Evolutionary conservation across 2,329 filamentous ascomycete genomes (phyloP).

Genomic region (Aspergillus novofumigatus): DNA sequence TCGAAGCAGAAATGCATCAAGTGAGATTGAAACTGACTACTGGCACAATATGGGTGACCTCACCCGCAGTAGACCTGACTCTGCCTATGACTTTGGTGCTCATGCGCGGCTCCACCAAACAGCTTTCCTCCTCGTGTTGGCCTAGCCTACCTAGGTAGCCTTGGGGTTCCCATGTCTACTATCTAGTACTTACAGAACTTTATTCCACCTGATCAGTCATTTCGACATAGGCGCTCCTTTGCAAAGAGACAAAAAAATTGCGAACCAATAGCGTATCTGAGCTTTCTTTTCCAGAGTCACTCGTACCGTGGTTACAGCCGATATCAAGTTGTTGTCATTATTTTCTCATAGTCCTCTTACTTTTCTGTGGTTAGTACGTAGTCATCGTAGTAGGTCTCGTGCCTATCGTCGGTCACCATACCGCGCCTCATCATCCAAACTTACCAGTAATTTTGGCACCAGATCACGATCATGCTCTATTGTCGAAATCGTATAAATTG

Average conservation of each 20-base stretch:
- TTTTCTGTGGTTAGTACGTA: neutral
- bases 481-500: neutral
- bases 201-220: neutral
- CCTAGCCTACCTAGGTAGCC: too few species aligned
- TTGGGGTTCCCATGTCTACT: too few species aligned
- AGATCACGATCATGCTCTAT: neutral
- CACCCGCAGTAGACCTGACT: neutral
- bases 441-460: neutral
- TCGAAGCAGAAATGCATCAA: neutral
- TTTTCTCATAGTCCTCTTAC: neutral
- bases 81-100: neutral
- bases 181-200: neutral
- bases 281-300: neutral
- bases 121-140: neutral
- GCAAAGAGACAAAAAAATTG: neutral
- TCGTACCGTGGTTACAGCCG: neutral
- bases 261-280: neutral
- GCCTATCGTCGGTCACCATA: neutral
- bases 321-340: neutral
- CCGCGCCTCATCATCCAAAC: neutral
- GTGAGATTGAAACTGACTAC: neutral
- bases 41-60: neutral
- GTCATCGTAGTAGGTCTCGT: neutral
- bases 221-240: neutral
- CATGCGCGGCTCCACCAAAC: neutral